phyloP scores from a whole-genome alignment of 2,329 filamentous ascomycete species.

The Phyllosticta citriasiana region DNA sequence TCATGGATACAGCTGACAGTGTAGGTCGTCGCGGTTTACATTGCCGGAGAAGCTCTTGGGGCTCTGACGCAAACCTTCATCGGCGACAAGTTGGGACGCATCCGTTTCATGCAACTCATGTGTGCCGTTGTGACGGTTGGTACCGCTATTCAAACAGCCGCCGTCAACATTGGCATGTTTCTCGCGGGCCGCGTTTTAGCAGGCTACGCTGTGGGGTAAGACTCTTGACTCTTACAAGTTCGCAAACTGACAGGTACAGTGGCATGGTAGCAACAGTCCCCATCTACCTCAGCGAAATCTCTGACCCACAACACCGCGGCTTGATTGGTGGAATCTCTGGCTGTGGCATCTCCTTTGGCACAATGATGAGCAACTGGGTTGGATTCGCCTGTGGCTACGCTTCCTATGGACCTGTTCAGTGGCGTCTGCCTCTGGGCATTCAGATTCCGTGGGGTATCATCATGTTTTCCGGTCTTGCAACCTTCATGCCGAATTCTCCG shows the following conservation, averaged over 20 bases:
- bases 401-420: constrained; percentile 64
- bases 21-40: constrained; percentile 1
- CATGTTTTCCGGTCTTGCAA: constrained; percentile 42
- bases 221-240: not conserved
- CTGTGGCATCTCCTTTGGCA: constrained; percentile 48
- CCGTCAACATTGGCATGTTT: constrained; percentile 11
- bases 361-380: not conserved
- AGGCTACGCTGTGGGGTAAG: not conserved
- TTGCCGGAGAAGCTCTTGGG: not conserved
- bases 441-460: not conserved
- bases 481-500: constrained; percentile 70
- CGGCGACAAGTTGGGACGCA: constrained; percentile 14
- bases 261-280: constrained; percentile 11
- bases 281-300: constrained; percentile 9
- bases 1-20: not conserved
- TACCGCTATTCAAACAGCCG: not conserved
- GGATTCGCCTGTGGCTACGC: constrained; percentile 48
- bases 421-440: constrained; percentile 44
- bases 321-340: constrained; percentile 38
- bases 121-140: not conserved
- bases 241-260: not conserved
- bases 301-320: not conserved
- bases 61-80: not conserved
- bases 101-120: constrained; percentile 11
- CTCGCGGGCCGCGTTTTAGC: constrained; percentile 2